Conservation (phyloP, 2,329 filamentous ascomycete species). For the Ophiostoma populinum region DNA sequence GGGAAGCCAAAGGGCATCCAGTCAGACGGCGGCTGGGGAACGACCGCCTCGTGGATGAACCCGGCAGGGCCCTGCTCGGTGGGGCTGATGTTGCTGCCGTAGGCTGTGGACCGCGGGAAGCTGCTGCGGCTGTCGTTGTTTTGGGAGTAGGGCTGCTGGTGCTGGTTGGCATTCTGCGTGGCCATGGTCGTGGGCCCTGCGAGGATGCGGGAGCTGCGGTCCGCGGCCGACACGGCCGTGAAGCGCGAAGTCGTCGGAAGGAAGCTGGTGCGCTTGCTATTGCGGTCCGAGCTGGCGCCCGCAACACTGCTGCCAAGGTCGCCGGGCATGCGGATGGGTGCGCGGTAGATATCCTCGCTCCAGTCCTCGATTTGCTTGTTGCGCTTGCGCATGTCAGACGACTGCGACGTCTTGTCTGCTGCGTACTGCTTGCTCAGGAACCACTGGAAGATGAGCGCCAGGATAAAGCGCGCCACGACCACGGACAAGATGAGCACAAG, state of each 20-base stretch:
- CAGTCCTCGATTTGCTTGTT: constrained; percentile 94
- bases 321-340: constrained; percentile 64
- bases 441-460: constrained; percentile 91
- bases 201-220: constrained; percentile 33
- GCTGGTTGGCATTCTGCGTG: constrained; percentile 61
- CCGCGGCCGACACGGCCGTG: constrained; percentile 71
- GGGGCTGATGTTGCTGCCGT: constrained; percentile 33
- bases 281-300: constrained; percentile 42
- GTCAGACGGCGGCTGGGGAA: constrained; percentile 88
- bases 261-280: constrained; percentile 73
- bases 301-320: constrained; percentile 49
- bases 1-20: constrained; percentile 97
- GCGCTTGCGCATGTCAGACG: constrained; percentile 63
- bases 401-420: constrained; percentile 69
- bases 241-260: constrained; percentile 89
- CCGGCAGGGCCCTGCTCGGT: constrained; percentile 67
- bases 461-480: constrained; percentile 68
- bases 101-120: constrained; percentile 44
- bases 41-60: constrained; percentile 92
- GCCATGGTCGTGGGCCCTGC: constrained; percentile 80
- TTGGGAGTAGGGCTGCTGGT: constrained; percentile 50
- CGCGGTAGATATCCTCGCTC: constrained; percentile 92
- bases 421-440: constrained; percentile 79
- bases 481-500: constrained; percentile 83
- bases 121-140: constrained; percentile 46